phyloP scores from a whole-genome alignment of 2,329 filamentous ascomycete species.

The Sodiomyces alkalinus region DNA sequence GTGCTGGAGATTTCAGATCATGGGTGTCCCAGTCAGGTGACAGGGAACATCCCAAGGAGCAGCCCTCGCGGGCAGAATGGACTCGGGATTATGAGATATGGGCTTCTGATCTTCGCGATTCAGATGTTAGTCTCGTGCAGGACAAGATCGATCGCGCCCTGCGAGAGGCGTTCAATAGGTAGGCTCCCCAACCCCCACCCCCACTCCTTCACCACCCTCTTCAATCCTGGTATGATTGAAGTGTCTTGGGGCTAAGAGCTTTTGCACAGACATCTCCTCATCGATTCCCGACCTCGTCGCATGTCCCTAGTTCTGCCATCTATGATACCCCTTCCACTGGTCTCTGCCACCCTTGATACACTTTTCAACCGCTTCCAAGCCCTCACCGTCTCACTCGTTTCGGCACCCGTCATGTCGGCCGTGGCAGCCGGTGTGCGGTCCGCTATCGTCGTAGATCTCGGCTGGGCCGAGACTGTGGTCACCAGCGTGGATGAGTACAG shows the following conservation, averaged over 20 bases:
- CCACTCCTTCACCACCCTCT: too few relatives aligned
- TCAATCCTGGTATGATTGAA: too few relatives aligned
- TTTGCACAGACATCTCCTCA: constrained; percentile 43
- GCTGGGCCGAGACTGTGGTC: constrained; percentile 79
- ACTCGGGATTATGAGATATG: constrained; percentile 59
- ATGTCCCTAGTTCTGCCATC: constrained; percentile 66
- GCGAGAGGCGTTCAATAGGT: constrained; percentile 70
- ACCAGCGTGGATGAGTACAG: constrained; percentile 85
- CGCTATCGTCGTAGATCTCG: constrained; percentile 78
- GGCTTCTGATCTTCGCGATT: constrained; percentile 53
- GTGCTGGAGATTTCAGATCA: constrained; percentile 66
- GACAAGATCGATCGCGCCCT: constrained; percentile 78
- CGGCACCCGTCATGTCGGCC: constrained; percentile 56
- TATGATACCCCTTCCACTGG: constrained; percentile 58
- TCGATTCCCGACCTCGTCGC: constrained; percentile 63
- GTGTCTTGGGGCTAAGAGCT: too few relatives aligned
- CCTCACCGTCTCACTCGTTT: constrained; percentile 67
- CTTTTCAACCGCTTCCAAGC: constrained; percentile 71
- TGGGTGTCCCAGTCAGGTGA: constrained; percentile 41
- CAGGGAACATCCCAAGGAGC: constrained; percentile 29
- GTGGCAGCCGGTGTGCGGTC: constrained; percentile 72
- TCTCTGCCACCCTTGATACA: constrained; percentile 61
- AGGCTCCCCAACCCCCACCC: too few relatives aligned
- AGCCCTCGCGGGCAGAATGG: constrained; percentile 38
- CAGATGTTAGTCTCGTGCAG: constrained; percentile 66